Conservation (phyloP, 2,329 filamentous ascomycete species). For the Pseudogymnoascus sp. region DNA sequence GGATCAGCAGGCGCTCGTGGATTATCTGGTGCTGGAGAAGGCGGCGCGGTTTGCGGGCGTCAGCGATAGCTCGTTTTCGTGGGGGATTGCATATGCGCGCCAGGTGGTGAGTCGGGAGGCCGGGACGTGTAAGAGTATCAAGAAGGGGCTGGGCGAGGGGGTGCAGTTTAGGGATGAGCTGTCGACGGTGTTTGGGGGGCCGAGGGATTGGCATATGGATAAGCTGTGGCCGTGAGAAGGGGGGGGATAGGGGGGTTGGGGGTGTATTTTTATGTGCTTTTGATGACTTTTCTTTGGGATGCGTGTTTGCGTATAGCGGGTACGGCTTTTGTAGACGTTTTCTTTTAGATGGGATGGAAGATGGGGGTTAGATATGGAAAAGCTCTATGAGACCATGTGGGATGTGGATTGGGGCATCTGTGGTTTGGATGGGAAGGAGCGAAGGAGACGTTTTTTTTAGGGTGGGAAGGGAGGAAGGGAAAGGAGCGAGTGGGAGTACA, state of each 20-base stretch:
- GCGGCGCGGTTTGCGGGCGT: conserved; percentile 36
- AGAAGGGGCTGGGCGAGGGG: neutral
- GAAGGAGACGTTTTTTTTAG: neutral
- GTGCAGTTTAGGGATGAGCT: conserved; percentile 1
- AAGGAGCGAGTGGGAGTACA: neutral
- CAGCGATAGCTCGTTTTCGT: conserved; percentile 37
- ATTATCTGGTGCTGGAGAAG: conserved; percentile 40
- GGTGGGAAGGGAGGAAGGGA: neutral
- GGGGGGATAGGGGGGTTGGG: neutral
- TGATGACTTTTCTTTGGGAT: neutral
- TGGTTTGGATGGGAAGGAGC: neutral
- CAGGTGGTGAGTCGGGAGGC: neutral
- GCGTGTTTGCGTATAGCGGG: neutral
- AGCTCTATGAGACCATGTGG: neutral
- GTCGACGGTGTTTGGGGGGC: neutral
- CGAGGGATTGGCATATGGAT: neutral
- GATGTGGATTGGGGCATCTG: too few relatives aligned
- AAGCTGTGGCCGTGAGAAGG: neutral
- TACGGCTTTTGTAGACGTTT: neutral
- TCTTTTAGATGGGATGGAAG: neutral
- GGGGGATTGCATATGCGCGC: conserved; percentile 32
- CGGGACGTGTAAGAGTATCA: neutral
- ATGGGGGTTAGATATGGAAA: neutral
- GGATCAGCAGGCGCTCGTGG: conserved; percentile 41
- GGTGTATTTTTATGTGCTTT: neutral